Evolutionary conservation across 2,329 filamentous ascomycete species (phyloP).

Genomic region (Talaromyces sp.): DNA sequence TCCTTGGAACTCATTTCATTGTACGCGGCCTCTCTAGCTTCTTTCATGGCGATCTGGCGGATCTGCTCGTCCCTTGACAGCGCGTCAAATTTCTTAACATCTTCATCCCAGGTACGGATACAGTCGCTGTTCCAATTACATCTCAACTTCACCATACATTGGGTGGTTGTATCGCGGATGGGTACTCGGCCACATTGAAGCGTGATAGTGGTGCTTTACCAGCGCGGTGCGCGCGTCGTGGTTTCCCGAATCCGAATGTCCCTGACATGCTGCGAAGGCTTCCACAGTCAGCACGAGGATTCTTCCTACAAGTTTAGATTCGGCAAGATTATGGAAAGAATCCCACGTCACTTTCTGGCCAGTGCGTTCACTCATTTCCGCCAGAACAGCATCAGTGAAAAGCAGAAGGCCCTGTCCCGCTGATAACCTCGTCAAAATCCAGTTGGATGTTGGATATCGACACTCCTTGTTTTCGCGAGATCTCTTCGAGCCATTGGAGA

Average conservation of each 20-base stretch:
- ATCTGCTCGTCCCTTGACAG: constrained; percentile 57
- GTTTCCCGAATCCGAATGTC: constrained; percentile 67
- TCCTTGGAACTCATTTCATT: background rate
- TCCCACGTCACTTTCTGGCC: constrained; percentile 54
- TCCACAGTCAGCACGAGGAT: constrained; percentile 65
- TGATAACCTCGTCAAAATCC: constrained; percentile 68
- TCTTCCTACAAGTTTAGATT: constrained; percentile 60
- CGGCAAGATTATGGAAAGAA: constrained; percentile 59
- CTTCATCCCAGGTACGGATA: constrained; percentile 60
- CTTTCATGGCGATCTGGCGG: constrained; percentile 38
- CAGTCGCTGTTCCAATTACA: constrained; percentile 66
- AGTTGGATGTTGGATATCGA: constrained; percentile 57
- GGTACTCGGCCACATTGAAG: constrained; percentile 63
- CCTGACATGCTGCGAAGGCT: constrained; percentile 67
- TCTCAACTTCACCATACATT: constrained; percentile 64
- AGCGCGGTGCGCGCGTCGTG: constrained; percentile 61
- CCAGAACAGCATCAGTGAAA: constrained; percentile 63
- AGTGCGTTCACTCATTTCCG: constrained; percentile 53
- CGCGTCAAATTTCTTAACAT: constrained; percentile 56
- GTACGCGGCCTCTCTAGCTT: constrained; percentile 13
- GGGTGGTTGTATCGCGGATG: constrained; percentile 65
- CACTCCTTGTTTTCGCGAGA: constrained; percentile 55
- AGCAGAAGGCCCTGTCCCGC: constrained; percentile 65
- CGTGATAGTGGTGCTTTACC: constrained; percentile 71
- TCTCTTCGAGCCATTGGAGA: constrained; percentile 58